phyloP scores from a whole-genome alignment of 2,329 filamentous ascomycete genomes.

The Cladophialophora exuberans region DNA sequence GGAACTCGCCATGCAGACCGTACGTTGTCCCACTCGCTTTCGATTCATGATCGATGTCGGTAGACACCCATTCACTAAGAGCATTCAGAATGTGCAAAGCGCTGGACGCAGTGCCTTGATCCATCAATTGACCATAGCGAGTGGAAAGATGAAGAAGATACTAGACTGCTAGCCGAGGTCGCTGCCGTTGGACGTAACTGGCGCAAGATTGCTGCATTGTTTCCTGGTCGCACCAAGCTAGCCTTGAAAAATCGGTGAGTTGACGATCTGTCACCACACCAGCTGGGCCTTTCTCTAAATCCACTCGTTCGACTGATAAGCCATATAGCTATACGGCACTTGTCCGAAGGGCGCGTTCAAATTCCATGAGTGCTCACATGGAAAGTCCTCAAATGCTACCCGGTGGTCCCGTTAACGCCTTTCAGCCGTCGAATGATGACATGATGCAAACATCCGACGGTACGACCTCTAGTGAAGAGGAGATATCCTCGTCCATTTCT shows the following conservation, averaged over 20 bases:
- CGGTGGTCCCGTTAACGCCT: background rate
- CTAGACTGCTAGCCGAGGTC: slow-evolving; percentile 39
- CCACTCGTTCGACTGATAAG: background rate
- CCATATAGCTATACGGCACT: background rate
- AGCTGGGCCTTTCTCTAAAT: background rate
- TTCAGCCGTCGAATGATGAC: background rate
- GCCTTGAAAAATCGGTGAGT: slow-evolving; percentile 44
- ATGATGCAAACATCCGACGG: slow-evolving; percentile 3
- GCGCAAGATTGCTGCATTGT: slow-evolving; percentile 43
- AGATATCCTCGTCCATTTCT: background rate
- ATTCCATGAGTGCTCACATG: too few species aligned
- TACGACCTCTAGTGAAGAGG: slow-evolving; percentile 1
- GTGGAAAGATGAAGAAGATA: slow-evolving; percentile 43
- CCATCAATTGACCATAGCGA: slow-evolving; percentile 46
- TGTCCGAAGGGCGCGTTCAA: background rate
- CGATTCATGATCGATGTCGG: background rate
- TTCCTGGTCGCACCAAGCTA: slow-evolving; percentile 43
- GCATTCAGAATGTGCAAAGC: slow-evolving; percentile 50
- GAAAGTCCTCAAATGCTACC: background rate
- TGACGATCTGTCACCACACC: background rate
- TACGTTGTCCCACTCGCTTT: slow-evolving; percentile 31
- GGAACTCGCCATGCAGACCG: slow-evolving; percentile 45
- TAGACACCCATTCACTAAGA: background rate
- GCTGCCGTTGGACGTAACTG: slow-evolving; percentile 41
- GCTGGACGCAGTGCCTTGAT: slow-evolving; percentile 51